Evolutionary conservation across 1,284 basidiomycete species (phyloP), one percentile per base, ranked within the genome.

Genomic region (Ceratobasidium sp.): DNA sequence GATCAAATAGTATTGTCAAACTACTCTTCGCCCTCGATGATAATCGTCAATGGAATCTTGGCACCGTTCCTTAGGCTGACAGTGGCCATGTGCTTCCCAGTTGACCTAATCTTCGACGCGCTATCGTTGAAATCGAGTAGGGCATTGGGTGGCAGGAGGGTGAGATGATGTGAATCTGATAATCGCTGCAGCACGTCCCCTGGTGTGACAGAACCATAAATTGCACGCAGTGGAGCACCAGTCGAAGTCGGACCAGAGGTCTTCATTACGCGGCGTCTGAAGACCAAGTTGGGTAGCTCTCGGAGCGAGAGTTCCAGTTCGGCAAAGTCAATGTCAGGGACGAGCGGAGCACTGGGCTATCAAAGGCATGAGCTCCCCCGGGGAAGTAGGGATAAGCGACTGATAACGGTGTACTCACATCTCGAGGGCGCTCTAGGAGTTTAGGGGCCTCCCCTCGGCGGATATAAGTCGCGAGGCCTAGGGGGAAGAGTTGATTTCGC

Each of bases 151-250:
- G 64, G 64, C 2, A 67, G 25, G 40, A 67, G 64, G 29, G 64
- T 67, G 52, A 67, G 38, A 25, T 55, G 64, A 38, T 67, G 64
- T 20, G 64, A 67, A 55, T 67, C 64, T 27, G 52, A 67, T 67
- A 67, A 25, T 29, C 64, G 64, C 64, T 67, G 52, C 38, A 67
- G 10, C 22, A 67, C 64, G 31, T 67, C 64, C 52, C 34, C 64
- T 29, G 35, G 52, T 15, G 64, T 40, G 64, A 67, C 40, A 20
- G 64, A 67, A 27, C 64, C 64, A 50, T 53, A 67, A 40, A 67
- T 53, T 27, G 52, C n/a, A 12, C 29, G 64, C 2, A 40, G 40
- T 32, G 62, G 50, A 35, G 27, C 20, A 15, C 7, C 52, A 34
- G 6, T 15, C 17, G 38, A n/a, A 38, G 47, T 42, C 34, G 49